phyloP scores from a whole-genome alignment of 148 eudicot genomes.

The Cornus controversa region DNA sequence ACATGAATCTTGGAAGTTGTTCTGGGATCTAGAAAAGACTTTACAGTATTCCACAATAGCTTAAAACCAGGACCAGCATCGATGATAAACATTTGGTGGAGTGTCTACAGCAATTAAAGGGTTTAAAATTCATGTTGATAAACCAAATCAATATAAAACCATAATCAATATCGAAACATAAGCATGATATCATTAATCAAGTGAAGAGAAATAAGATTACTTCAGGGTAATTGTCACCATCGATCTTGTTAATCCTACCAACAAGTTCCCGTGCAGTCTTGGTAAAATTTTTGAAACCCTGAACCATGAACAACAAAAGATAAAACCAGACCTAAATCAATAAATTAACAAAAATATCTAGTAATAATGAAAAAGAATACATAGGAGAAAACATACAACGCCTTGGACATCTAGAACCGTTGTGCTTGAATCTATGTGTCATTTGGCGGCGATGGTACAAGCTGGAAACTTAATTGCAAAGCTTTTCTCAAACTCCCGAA shows the following conservation, averaged over 20 bases:
- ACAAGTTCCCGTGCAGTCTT: conserved; percentile 87
- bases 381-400: conserved; percentile 58
- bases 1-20: conserved; percentile 83
- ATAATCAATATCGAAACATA: background rate
- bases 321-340: background rate
- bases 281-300: conserved; percentile 89
- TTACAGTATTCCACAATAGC: conserved; percentile 85
- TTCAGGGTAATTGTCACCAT: conserved; percentile 97
- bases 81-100: conserved; percentile 93
- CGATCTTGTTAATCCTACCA: conserved; percentile 82
- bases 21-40: conserved; percentile 87
- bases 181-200: background rate
- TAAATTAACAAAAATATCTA: conserved; percentile 8
- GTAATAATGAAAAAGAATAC: background rate
- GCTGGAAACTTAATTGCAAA: conserved; percentile 82
- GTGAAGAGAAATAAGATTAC: conserved; percentile 31
- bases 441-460: conserved; percentile 84
- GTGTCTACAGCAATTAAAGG: conserved; percentile 53
- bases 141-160: too few species aligned
- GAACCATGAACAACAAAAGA: conserved; percentile 1
- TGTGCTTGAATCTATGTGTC: conserved; percentile 92
- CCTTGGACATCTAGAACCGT: conserved; percentile 96
- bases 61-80: conserved; percentile 98
- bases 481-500: conserved; percentile 84
- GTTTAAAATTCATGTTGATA: conserved; percentile 9